Base-by-base conservation (phyloP, 176 grass and related monocot species). In the Oropetium thomaeum region DNA sequence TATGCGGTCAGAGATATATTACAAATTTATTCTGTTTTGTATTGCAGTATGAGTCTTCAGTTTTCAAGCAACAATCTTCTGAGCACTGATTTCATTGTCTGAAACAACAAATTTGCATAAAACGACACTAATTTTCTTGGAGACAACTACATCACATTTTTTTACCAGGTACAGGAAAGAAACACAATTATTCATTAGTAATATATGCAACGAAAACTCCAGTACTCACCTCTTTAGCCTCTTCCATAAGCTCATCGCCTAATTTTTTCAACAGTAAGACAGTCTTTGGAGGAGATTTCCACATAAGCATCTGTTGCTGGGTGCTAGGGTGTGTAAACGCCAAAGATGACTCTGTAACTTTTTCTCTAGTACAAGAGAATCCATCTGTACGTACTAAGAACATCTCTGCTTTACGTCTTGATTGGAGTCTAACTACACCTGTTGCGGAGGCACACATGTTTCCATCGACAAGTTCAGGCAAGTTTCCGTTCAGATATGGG, bases 251-350 rank as follows among this genome's bases (percentile, higher is more conserved):
- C 81, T 90, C 89, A 5, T 92, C 71, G 10, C 96, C 96, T 81
- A 99, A 88, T 81, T 99, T 99, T 60, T 99, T 99, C 49, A 99
- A 65, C 43, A 99, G 76, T 72, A 99, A 81, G 58, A 92, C 91
- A 32, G 91, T 99, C 80, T 95, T 99, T 61, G 96, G 96, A 75
- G 96, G 84, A 88, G 91, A 86, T 75, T 99, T 99, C 96, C 96
- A 99, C 91, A 99, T 99, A 66, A 99, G 89, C 96, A 99, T 99
- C 65, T 99, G 96, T 79, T 95, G 91, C 29, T 99, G 96, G 60
- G 96, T 95, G 84, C 87, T 99, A 65, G 96, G 89, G 71, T 99
- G 96, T 17, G 89, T 90, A 69, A 99, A 99, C 48, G 96, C 91
- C 64, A 99, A 68, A 78, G 91, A 92, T 20, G 96, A 99, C 80